A percentile compares a stretch with the other conserved stretches of the same genome.
Evolutionary conservation across 257 asterid species (phyloP).

Genomic region (Nicotiana paniculata): DNA sequence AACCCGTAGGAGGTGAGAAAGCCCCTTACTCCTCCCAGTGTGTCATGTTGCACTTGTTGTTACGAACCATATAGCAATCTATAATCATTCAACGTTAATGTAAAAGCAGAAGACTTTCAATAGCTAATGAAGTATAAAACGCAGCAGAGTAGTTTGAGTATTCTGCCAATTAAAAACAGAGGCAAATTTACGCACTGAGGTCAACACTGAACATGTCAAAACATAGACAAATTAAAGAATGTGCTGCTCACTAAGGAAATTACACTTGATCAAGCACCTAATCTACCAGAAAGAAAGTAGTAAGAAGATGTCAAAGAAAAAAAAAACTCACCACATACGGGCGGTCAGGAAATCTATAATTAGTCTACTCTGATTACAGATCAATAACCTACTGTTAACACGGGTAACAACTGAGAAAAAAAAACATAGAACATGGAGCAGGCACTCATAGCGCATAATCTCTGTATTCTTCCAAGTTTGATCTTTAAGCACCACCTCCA

Average conservation of each 20-base stretch:
- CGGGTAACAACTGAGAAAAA: neutral
- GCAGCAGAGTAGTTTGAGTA: neutral
- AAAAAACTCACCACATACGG: constrained; percentile 55
- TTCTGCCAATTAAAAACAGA: neutral
- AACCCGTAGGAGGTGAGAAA: neutral
- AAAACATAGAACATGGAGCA: constrained; percentile 13
- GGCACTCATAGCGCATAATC: constrained; percentile 13
- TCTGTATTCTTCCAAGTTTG: constrained; percentile 3
- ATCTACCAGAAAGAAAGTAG: constrained; percentile 12
- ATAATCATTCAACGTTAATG: neutral
- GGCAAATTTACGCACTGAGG: neutral
- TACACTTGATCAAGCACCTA: constrained; percentile 39
- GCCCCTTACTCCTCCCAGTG: neutral
- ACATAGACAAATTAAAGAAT: constrained; percentile 60
- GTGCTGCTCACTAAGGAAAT: constrained; percentile 48
- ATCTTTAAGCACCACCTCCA: constrained; percentile 7
- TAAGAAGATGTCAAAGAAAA: constrained; percentile 8
- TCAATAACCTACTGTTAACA: constrained; percentile 12
- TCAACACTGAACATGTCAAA: neutral
- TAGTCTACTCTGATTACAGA: constrained; percentile 41
- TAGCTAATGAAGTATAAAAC: neutral
- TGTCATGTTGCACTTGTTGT: neutral
- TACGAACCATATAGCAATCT: neutral
- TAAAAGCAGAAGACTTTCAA: neutral
- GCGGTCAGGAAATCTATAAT: constrained; percentile 28